Base-by-base conservation (phyloP, 495 filamentous ascomycete genomes). In the Neurospora sp. region DNA sequence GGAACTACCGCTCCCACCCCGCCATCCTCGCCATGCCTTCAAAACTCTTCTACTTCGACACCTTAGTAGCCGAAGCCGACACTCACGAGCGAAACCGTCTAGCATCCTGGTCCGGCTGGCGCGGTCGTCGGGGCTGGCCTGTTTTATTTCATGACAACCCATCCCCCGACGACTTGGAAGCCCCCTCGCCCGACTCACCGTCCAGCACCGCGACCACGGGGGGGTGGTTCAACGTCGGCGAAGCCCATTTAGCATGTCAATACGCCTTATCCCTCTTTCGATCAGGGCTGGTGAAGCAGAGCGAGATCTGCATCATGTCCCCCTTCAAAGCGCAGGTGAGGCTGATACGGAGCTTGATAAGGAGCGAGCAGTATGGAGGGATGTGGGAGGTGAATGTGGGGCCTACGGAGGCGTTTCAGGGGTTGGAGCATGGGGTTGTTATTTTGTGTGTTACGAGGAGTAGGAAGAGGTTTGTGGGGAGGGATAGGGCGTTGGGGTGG, bases 1-100 rank as follows among this genome's bases (percentile, higher is more conserved):
- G 85, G n/a, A 90, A 90, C 76, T 89, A 89, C 76, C 85, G 88
- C 69, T 88, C 87, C 23, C 88, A 90, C 74, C 85, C 86, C 4
- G 83, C 88, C 62, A 89, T 90, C 74, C 77, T 90, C 27, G 84
- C 87, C 2, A 80, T 87, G 18, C 87, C 87, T 7, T 87, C 84
- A 9, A 73, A 79, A 0, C 80, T 89, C 16, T 89, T 88, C 77
- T 90, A 90, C 76, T 66, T 81, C 74, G 84, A 89, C 74, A 89
- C 87, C 0, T 80, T 90, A 3, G 80, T 86, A 11, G 82, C 87
- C 0, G 83, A 86, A 74, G 85, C 86, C 23, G 5, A 62, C 10
- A 4, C 0, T 10, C 1, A 49, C 73, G 73, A 82, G 23, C 81
- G 80, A 11, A 72, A 81, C 35, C 74, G 79, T 11, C 74, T 88